Conservation (phyloP, 495 filamentous ascomycete species). For the Talaromyces liani region DNA sequence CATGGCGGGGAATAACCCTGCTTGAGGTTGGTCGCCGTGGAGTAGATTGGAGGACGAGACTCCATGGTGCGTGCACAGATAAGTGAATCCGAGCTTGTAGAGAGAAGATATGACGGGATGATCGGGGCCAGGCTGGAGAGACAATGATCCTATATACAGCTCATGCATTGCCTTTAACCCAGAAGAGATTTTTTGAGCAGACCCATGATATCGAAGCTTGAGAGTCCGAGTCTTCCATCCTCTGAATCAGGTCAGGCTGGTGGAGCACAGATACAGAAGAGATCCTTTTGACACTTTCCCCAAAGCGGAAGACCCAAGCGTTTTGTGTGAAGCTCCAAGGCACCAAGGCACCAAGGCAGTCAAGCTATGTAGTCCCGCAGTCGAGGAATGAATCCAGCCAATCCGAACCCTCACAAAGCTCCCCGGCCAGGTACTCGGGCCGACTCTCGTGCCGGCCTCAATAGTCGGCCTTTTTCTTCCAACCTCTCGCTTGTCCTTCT, state of each 20-base stretch:
- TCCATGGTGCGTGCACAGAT: conserved; percentile 22
- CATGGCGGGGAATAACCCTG: conserved; percentile 88
- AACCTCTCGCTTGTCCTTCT: conserved; percentile 16
- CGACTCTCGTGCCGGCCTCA: conserved; percentile 7
- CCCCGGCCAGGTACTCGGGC: not conserved
- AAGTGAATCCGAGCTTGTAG: not conserved
- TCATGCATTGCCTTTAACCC: not conserved
- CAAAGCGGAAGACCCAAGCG: not conserved
- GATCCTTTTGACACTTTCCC: conserved; percentile 2
- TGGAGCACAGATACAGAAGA: conserved; percentile 1
- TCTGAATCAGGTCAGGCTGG: not conserved
- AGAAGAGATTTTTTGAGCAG: not conserved
- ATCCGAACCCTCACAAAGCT: not conserved
- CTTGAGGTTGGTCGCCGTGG: conserved; percentile 29
- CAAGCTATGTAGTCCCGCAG: not conserved
- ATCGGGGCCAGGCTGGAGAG: not conserved
- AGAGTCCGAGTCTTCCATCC: not conserved
- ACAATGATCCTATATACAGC: not conserved
- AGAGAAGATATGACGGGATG: not conserved
- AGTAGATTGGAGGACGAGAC: conserved; percentile 37
- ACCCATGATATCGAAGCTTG: not conserved
- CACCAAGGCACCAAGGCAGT: not conserved
- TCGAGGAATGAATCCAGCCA: not conserved
- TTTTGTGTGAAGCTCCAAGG: not conserved
- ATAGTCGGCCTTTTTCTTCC: conserved; percentile 15